These are phyloP conservation scores for Geopyxis carbonaria DNA, from an alignment of 495 filamentous ascomycete species.

Conservation along the genomic window DNA sequence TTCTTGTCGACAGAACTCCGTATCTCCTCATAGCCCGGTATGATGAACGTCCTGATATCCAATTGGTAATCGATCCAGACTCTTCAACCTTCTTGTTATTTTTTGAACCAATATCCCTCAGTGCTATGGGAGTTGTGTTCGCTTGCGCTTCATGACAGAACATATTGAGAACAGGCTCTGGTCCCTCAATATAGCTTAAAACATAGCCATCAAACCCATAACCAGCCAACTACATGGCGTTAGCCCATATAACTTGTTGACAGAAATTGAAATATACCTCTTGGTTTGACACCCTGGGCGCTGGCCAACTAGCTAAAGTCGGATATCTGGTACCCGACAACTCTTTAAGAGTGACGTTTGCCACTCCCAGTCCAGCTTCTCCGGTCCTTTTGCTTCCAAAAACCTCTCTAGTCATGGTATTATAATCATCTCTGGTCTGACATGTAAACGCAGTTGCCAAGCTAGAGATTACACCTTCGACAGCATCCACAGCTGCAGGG, in stretches of 20 bases:
- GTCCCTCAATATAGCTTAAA: slow-evolving; percentile 58
- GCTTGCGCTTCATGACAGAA: slow-evolving; percentile 52
- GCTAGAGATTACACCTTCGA: slow-evolving; percentile 54
- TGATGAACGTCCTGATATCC: slow-evolving; percentile 15
- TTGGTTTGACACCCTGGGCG: slow-evolving; percentile 35
- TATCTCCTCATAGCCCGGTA: slow-evolving; percentile 6
- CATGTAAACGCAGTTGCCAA: slow-evolving; percentile 61
- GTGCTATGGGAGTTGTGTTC: slow-evolving; percentile 44
- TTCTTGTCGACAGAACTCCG: slow-evolving; percentile 10
- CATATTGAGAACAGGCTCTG: slow-evolving; percentile 72
- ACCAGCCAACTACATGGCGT: slow-evolving; percentile 8
- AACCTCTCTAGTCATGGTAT: slow-evolving; percentile 43
- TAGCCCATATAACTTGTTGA: not conserved
- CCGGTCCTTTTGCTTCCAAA: slow-evolving; percentile 27
- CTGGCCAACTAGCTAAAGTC: slow-evolving; percentile 33
- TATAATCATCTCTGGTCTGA: slow-evolving; percentile 56
- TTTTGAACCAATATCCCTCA: slow-evolving; percentile 42
- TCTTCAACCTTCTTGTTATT: slow-evolving; percentile 43
- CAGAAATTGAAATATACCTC: slow-evolving; percentile 16
- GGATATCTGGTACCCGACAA: slow-evolving; percentile 32
- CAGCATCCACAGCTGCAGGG: slow-evolving; percentile 47
- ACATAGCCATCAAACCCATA: slow-evolving; percentile 68
- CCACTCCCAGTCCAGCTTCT: slow-evolving; percentile 37
- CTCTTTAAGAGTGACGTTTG: slow-evolving; percentile 43
- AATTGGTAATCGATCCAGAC: slow-evolving; percentile 24